Evolutionary conservation across 306 rosid species (phyloP).

Genomic region (Quercus cerris): DNA sequence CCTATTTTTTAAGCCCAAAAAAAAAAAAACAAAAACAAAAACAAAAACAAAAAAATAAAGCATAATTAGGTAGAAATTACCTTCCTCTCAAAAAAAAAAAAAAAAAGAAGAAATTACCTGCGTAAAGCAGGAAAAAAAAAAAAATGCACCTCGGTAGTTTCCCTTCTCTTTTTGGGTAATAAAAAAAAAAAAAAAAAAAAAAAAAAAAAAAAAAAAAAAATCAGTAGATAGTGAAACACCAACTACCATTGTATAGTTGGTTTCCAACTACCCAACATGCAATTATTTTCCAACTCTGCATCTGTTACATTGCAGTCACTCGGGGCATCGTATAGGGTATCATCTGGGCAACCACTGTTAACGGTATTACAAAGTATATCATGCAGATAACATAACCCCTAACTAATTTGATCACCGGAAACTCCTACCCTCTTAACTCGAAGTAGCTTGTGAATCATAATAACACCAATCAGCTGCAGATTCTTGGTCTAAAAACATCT

Average conservation of each 20-base stretch:
- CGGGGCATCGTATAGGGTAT: background rate
- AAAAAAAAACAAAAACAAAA: too few relatives aligned
- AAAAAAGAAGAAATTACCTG: too few relatives aligned
- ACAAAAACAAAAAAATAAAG: too few relatives aligned
- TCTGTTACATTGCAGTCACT: background rate
- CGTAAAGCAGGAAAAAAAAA: too few relatives aligned
- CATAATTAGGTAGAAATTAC: too few relatives aligned
- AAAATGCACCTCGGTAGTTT: background rate
- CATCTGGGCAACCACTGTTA: background rate
- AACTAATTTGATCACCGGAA: background rate
- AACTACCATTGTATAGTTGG: background rate
- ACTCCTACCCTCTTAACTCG: background rate
- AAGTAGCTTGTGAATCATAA: background rate
- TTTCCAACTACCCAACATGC: background rate
- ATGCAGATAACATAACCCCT: background rate
- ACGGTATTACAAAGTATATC: background rate
- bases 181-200: background rate
- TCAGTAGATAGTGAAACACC: background rate
- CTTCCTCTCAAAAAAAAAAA: too few relatives aligned
- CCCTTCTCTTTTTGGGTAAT: background rate
- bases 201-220: background rate
- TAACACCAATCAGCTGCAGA: background rate
- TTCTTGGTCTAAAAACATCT: conserved; percentile 9
- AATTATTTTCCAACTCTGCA: background rate
- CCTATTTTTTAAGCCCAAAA: too few relatives aligned